A percentile compares a stretch with the other conserved stretches of the same genome.
phyloP scores from a whole-genome alignment of 2,329 filamentous ascomycete species.

The Penicillium rolfsii region DNA sequence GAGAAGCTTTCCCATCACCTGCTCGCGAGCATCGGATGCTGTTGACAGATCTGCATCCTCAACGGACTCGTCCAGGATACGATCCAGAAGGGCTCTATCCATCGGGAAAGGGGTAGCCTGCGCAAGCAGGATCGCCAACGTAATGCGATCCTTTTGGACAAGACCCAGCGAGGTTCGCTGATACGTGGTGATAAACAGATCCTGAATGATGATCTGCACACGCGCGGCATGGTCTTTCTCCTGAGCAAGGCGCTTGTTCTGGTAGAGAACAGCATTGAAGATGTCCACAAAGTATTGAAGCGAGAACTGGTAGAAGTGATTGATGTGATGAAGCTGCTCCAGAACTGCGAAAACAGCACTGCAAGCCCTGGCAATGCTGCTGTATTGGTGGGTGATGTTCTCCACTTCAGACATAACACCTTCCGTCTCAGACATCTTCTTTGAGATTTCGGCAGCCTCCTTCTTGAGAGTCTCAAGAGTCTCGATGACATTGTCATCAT shows the following conservation, averaged over 20 bases:
- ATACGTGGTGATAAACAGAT: conserved; percentile 89
- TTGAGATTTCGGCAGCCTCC: conserved; percentile 92
- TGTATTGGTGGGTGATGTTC: conserved; percentile 91
- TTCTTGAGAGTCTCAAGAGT: conserved; percentile 97
- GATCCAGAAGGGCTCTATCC: conserved; percentile 86
- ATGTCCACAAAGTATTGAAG: conserved; percentile 98
- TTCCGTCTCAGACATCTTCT: conserved; percentile 94
- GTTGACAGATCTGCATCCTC: conserved; percentile 79
- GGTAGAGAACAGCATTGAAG: conserved; percentile 86
- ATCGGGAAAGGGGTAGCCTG: conserved; percentile 96
- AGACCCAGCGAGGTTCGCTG: conserved; percentile 91
- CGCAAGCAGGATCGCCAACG: conserved; percentile 89
- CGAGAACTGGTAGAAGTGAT: conserved; percentile 99
- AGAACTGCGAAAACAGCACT: conserved; percentile 96
- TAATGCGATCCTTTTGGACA: conserved; percentile 91
- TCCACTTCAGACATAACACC: conserved; percentile 99
- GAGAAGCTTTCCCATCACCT: conserved; percentile 69
- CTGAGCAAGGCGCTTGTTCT: conserved; percentile 71
- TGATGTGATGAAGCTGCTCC: conserved; percentile 96
- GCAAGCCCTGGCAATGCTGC: conserved; percentile 89
- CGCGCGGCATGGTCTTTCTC: conserved; percentile 76
- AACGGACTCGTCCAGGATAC: conserved; percentile 77
- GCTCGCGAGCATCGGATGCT: conserved; percentile 64
- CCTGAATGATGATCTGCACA: conserved; percentile 85
- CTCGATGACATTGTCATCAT: conserved; percentile 97